Evolutionary conservation across 345 rosid species (phyloP).

Genomic region (Pistacia atlantica): DNA sequence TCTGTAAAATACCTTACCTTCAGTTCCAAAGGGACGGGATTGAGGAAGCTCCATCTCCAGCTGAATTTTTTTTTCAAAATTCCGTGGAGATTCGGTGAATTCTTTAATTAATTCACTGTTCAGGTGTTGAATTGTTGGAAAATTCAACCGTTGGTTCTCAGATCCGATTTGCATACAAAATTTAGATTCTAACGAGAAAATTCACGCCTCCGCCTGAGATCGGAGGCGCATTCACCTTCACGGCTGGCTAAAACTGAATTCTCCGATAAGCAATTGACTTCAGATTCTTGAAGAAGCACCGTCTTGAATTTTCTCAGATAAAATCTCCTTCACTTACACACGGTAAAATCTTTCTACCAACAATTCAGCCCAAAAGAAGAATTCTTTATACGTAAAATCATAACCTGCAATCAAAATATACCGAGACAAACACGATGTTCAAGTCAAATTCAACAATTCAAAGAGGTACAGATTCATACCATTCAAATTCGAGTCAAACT

Average conservation of each 20-base stretch:
- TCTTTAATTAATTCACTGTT: neutral
- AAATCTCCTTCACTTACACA: neutral
- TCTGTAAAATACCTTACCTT: slow-evolving; percentile 73
- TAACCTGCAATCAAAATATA: slow-evolving; percentile 29
- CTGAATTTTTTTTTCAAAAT: neutral
- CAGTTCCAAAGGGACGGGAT: slow-evolving; percentile 61
- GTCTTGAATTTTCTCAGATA: neutral
- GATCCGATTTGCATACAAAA: slow-evolving; percentile 40
- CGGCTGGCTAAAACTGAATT: neutral
- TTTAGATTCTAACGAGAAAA: neutral
- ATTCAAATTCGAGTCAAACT: slow-evolving; percentile 38
- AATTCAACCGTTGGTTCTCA: slow-evolving; percentile 20
- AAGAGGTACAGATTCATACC: slow-evolving; percentile 21
- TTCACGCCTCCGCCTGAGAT: slow-evolving; percentile 33
- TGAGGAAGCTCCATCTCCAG: slow-evolving; percentile 85
- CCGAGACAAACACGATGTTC: neutral
- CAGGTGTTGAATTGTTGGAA: slow-evolving; percentile 1
- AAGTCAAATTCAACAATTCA: slow-evolving; percentile 21
- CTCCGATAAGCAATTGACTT: neutral
- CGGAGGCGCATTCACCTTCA: slow-evolving; percentile 30
- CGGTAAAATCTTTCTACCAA: neutral
- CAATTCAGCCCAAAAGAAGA: neutral
- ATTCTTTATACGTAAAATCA: neutral
- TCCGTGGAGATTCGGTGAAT: slow-evolving; percentile 17
- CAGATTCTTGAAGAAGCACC: slow-evolving; percentile 1